Conservation (phyloP, 768 basidiomycete species). For the Cyclocybe aegerita region DNA sequence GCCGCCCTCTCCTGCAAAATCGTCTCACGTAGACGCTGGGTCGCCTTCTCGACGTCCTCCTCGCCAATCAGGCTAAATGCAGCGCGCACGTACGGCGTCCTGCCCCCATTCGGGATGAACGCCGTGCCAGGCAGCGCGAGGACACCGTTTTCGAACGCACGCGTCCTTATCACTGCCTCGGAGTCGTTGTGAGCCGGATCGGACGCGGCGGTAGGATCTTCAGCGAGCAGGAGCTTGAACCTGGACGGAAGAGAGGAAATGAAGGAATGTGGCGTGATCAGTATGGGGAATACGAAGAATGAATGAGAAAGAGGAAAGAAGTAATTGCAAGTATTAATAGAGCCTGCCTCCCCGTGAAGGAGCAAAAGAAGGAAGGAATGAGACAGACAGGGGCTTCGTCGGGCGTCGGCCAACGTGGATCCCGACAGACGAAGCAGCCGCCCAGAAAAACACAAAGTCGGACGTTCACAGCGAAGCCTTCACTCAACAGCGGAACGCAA, state of each 20-base stretch:
- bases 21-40: constrained; percentile 53
- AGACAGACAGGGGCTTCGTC: too few relatives aligned
- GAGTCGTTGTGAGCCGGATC: constrained; percentile 57
- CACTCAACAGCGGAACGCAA: neutral
- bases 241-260: constrained; percentile 28
- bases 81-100: constrained; percentile 76
- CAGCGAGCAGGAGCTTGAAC: constrained; percentile 64
- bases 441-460: too few relatives aligned
- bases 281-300: neutral
- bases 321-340: neutral
- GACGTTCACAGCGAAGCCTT: too few relatives aligned
- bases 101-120: constrained; percentile 72
- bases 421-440: too few relatives aligned
- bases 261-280: neutral
- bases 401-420: too few relatives aligned
- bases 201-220: constrained; percentile 15
- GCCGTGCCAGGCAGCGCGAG: constrained; percentile 89
- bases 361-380: neutral
- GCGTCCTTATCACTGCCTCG: constrained; percentile 65
- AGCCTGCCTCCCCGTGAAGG: neutral
- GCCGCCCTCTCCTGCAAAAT: constrained; percentile 29
- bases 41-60: constrained; percentile 72
- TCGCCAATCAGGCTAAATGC: constrained; percentile 74
- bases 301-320: neutral
- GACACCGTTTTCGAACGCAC: constrained; percentile 78